A percentile compares a stretch with the other conserved stretches of the same genome.
phyloP scores from a whole-genome alignment of 2,329 filamentous ascomycete genomes.

The Pseudocercospora fuligena region DNA sequence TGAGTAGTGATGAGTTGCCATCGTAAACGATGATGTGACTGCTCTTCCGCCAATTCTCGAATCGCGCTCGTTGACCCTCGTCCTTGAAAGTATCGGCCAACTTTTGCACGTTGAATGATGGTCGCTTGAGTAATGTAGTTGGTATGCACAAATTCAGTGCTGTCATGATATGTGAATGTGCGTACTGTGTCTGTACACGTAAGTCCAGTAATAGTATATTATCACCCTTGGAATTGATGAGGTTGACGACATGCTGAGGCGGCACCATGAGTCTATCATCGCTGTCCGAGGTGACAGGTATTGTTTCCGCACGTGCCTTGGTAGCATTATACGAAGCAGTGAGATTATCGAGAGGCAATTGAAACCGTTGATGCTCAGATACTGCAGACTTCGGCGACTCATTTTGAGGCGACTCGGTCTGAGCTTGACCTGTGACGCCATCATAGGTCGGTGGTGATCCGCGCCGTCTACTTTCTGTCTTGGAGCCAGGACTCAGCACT shows the following conservation, averaged over 20 bases:
- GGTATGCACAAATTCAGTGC: constrained; percentile 93
- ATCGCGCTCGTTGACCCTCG: constrained; percentile 70
- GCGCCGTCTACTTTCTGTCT: constrained; percentile 49
- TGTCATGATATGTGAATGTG: constrained; percentile 73
- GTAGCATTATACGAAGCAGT: constrained; percentile 22
- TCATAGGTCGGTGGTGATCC: constrained; percentile 49
- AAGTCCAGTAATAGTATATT: constrained; percentile 79
- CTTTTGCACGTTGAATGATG: constrained; percentile 87
- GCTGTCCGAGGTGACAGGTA: constrained; percentile 43
- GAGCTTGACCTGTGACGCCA: constrained; percentile 10
- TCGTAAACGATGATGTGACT: constrained; percentile 88
- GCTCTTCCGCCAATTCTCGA: constrained; percentile 75
- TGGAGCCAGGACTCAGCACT: constrained; percentile 52
- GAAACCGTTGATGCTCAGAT: constrained; percentile 32
- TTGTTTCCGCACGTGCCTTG: constrained; percentile 52
- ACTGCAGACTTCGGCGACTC: constrained; percentile 33
- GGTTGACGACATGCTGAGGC: constrained; percentile 54
- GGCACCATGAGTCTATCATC: constrained; percentile 50
- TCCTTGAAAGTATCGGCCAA: constrained; percentile 83
- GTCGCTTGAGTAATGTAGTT: constrained; percentile 87
- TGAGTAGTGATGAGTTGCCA: constrained; percentile 72
- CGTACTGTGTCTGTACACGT: constrained; percentile 82
- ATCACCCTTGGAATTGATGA: constrained; percentile 52
- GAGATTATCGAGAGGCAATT: constrained; percentile 37
- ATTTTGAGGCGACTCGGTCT: constrained; percentile 35